Evolutionary conservation across 352 stramenopile genomes (phyloP).

Genomic region (Halophytophthora polymorphica): DNA sequence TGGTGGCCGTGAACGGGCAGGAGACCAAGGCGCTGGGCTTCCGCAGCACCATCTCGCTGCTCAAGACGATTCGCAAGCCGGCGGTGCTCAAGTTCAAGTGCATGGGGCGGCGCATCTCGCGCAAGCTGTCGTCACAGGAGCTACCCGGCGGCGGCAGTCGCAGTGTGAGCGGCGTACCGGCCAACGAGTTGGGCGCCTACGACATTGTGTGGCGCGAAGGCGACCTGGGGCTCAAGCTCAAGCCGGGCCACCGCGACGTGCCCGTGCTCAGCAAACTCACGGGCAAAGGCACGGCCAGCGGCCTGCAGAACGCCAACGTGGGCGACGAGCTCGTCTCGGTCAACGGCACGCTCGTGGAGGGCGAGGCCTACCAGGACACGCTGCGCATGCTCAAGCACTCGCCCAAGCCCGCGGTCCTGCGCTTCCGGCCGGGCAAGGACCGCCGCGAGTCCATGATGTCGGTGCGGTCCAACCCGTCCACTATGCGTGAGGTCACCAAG

Average conservation of each 20-base stretch:
- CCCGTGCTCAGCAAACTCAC: slow-evolving; percentile 83
- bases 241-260: slow-evolving; percentile 70
- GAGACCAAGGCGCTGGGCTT: slow-evolving; percentile 85
- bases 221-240: slow-evolving; percentile 83
- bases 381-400: slow-evolving; percentile 87
- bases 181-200: slow-evolving; percentile 66
- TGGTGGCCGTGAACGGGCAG: slow-evolving; percentile 83
- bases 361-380: slow-evolving; percentile 79
- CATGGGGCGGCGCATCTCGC: slow-evolving; percentile 72
- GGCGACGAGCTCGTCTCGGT: slow-evolving; percentile 84
- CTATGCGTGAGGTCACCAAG: slow-evolving; percentile 34
- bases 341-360: slow-evolving; percentile 78
- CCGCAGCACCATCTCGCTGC: slow-evolving; percentile 77
- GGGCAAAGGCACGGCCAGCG: slow-evolving; percentile 77
- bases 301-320: slow-evolving; percentile 78
- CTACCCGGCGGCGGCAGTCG: slow-evolving; percentile 20
- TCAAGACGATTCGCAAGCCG: slow-evolving; percentile 85
- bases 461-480: slow-evolving; percentile 54
- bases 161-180: slow-evolving; percentile 25
- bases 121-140: slow-evolving; percentile 47
- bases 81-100: slow-evolving; percentile 88
- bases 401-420: slow-evolving; percentile 75
- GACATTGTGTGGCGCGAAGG: slow-evolving; percentile 88
- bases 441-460: slow-evolving; percentile 65
- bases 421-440: slow-evolving; percentile 63